Conservation (phyloP, 1,139 yeast species). For the Hemisphaericaspora xylanilytica region DNA sequence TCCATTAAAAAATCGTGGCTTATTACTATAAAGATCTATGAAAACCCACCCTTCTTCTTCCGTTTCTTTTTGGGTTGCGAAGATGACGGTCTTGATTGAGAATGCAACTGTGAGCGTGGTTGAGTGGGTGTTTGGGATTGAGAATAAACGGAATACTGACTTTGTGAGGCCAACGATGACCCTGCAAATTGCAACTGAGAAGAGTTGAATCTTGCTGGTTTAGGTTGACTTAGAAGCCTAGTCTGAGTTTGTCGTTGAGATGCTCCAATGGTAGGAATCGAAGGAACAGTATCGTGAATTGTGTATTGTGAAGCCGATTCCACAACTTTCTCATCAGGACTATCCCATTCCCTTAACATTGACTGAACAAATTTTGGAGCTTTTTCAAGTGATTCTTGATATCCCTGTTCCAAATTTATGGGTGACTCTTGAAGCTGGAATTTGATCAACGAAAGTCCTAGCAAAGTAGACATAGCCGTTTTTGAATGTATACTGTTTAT, state of each 20-base stretch:
- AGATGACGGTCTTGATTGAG: conserved; percentile 3
- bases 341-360: conserved; percentile 30
- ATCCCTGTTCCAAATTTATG: conserved; percentile 11
- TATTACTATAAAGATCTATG: too few relatives aligned
- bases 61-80: conserved; percentile 17
- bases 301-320: conserved; percentile 5
- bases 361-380: conserved; percentile 22
- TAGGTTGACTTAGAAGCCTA: conserved; percentile 1
- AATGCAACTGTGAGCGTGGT: conserved; percentile 4
- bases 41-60: conserved; percentile 32
- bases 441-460: conserved; percentile 29
- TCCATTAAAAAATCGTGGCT: conserved; percentile 11
- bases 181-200: too few relatives aligned
- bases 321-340: conserved; percentile 3
- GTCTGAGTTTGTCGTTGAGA: conserved; percentile 1
- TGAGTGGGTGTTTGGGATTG: conserved; percentile 7
- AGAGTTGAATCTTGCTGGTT: neutral
- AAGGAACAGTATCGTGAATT: neutral
- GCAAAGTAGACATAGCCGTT: conserved; percentile 13
- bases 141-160: too few relatives aligned
- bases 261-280: conserved; percentile 1
- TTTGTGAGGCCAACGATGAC: conserved; percentile 2
- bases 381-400: conserved; percentile 12
- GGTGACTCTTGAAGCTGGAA: conserved; percentile 16
- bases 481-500: conserved; percentile 3